Conservation (phyloP, 2,329 filamentous ascomycete species). For the Aspergillus thermomutatus region DNA sequence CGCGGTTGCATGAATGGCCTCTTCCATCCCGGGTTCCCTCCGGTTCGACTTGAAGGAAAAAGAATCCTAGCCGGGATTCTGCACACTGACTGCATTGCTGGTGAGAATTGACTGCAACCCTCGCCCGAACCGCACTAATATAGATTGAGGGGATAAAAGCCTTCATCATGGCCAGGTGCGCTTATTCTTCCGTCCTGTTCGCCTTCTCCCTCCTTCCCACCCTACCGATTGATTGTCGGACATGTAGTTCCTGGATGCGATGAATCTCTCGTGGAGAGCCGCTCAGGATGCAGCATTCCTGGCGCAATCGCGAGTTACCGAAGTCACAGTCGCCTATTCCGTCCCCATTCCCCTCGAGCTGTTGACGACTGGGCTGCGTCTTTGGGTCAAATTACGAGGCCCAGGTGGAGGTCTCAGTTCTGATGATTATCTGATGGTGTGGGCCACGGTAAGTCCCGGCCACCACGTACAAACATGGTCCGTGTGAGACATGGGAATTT, state of each 20-base stretch:
- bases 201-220: background rate
- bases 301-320: slow-evolving; percentile 7
- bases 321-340: slow-evolving; percentile 9
- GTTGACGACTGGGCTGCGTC: slow-evolving; percentile 9
- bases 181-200: background rate
- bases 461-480: background rate
- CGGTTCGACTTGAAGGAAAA: no score
- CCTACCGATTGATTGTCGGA: background rate
- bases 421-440: slow-evolving; percentile 14
- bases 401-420: slow-evolving; percentile 4
- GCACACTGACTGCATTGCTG: no score
- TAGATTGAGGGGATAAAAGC: no score
- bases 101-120: no score
- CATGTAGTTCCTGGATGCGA: background rate
- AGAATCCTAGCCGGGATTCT: no score
- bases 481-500: background rate
- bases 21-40: no score
- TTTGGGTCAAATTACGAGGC: slow-evolving; percentile 10
- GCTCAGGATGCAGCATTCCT: slow-evolving; percentile 3
- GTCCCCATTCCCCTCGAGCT: slow-evolving; percentile 14
- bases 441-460: slow-evolving; percentile 9
- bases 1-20: background rate
- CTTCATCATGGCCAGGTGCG: no score
- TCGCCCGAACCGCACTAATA: no score
- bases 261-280: background rate